A percentile compares a stretch with the other conserved stretches of the same genome.
phyloP scores from a whole-genome alignment of 805 yeast species.

The Ogataea philodendri region DNA sequence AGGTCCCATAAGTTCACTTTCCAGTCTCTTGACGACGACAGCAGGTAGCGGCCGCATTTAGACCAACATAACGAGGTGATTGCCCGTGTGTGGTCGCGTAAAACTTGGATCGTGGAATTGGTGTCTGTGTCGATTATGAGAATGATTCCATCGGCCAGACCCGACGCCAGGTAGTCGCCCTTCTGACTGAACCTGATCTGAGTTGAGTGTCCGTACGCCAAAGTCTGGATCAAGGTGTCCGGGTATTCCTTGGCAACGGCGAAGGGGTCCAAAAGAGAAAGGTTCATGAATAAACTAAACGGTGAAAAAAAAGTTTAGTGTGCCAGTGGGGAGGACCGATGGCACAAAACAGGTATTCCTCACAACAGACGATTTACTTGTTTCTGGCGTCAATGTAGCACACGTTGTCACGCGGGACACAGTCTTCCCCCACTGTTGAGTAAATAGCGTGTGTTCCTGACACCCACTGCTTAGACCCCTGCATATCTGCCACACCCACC shows the following conservation, averaged over 20 bases:
- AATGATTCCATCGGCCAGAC: constrained; percentile 70
- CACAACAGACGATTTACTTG: no score
- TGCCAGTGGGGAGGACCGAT: not conserved
- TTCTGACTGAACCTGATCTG: constrained; percentile 63
- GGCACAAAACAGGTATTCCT: no score
- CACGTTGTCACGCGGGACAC: no score
- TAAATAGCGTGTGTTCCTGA: no score
- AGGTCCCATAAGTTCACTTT: constrained; percentile 79
- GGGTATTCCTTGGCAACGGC: constrained; percentile 91
- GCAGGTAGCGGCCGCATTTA: constrained; percentile 60
- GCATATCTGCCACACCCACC: no score
- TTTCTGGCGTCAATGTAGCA: no score
- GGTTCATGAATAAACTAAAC: constrained; percentile 52
- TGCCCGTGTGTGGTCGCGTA: constrained; percentile 67
- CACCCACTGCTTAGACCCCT: no score
- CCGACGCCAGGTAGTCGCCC: constrained; percentile 87
- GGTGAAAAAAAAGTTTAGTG: not conserved
- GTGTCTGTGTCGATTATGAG: constrained; percentile 75
- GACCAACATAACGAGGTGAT: constrained; percentile 80
- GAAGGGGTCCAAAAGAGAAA: constrained; percentile 84
- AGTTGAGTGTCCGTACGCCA: constrained; percentile 65
- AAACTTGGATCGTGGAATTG: constrained; percentile 50
- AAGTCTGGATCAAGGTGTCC: constrained; percentile 70
- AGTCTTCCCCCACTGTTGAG: no score
- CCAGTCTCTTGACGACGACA: constrained; percentile 83